Evolutionary conservation across 2,329 filamentous ascomycete species (phyloP).

Genomic region (Exophiala spinifera): DNA sequence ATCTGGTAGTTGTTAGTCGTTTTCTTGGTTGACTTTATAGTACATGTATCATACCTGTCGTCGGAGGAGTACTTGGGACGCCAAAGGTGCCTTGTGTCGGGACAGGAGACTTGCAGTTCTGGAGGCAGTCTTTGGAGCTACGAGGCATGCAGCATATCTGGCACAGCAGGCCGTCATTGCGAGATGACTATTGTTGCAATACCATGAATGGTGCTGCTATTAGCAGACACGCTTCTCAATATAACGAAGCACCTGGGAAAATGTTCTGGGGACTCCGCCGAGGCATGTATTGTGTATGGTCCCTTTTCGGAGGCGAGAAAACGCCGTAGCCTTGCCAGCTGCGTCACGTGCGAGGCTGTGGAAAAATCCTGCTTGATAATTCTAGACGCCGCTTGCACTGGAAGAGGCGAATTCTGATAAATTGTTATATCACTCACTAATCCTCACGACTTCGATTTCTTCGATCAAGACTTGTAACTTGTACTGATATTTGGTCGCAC

Average conservation of each 20-base stretch:
- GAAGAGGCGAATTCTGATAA: slow-evolving; percentile 19
- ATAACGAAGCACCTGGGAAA: background rate
- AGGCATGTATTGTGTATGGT: too few species aligned
- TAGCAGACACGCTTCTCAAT: background rate
- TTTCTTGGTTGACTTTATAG: background rate
- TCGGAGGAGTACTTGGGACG: slow-evolving; percentile 7
- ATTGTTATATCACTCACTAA: slow-evolving; percentile 5
- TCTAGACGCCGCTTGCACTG: background rate
- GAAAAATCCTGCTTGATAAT: background rate
- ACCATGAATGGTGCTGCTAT: background rate
- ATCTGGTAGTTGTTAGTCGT: slow-evolving; percentile 37
- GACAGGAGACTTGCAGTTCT: slow-evolving; percentile 8
- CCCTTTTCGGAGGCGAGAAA: background rate
- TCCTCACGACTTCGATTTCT: slow-evolving; percentile 5
- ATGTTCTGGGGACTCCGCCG: background rate
- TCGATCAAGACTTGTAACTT: background rate
- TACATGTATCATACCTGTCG: slow-evolving; percentile 12
- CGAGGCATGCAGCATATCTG: slow-evolving; percentile 25
- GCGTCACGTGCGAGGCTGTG: slow-evolving; percentile 12
- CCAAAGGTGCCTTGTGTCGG: slow-evolving; percentile 11
- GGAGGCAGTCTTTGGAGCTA: slow-evolving; percentile 12
- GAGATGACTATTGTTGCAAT: slow-evolving; percentile 1
- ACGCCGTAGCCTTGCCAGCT: background rate
- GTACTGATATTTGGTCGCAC: background rate
- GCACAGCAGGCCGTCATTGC: slow-evolving; percentile 29